phyloP scores from a whole-genome alignment of 129 eudicot genomes.

The Sambucus nigra region DNA sequence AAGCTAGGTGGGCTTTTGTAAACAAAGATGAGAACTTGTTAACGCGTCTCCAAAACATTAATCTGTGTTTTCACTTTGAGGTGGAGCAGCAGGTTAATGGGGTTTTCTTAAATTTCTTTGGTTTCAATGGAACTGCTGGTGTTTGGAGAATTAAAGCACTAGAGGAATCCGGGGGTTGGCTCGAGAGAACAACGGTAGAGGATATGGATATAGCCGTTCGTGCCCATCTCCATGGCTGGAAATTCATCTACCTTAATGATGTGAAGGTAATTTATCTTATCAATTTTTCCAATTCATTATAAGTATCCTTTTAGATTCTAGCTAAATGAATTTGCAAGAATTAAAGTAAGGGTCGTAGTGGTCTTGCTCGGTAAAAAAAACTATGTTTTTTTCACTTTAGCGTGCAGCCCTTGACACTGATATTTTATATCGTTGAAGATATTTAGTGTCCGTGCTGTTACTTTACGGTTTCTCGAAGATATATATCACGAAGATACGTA shows the following conservation, averaged over 20 bases:
- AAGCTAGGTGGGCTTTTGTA: conserved; percentile 50
- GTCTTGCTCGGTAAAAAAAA: too few relatives aligned
- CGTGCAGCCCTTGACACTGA: too few relatives aligned
- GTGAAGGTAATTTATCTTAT: conserved; percentile 26
- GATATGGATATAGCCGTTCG: conserved; percentile 51
- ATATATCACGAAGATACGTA: too few relatives aligned
- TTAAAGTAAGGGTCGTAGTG: too few relatives aligned
- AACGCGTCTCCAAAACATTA: conserved; percentile 45
- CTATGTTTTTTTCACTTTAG: too few relatives aligned
- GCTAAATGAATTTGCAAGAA: too few relatives aligned
- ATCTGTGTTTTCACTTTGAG: conserved; percentile 52
- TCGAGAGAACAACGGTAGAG: conserved; percentile 47
- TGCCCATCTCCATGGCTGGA: conserved; percentile 58
- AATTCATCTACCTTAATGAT: conserved; percentile 51
- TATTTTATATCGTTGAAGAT: too few relatives aligned
- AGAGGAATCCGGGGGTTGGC: conserved; percentile 58
- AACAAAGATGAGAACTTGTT: conserved; percentile 53
- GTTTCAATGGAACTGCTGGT: conserved; percentile 62
- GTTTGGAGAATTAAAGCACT: conserved; percentile 57
- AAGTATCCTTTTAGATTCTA: not conserved
- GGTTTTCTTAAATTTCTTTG: conserved; percentile 42
- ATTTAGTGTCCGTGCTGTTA: too few relatives aligned
- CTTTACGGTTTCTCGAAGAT: too few relatives aligned
- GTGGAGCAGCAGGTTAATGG: conserved; percentile 67
- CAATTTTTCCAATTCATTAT: not conserved